Percentiles rank a stretch among this genome's conserved stretches.
phyloP scores from a whole-genome alignment of 768 basidiomycete species.

The Hemileccinum rubropunctum region DNA sequence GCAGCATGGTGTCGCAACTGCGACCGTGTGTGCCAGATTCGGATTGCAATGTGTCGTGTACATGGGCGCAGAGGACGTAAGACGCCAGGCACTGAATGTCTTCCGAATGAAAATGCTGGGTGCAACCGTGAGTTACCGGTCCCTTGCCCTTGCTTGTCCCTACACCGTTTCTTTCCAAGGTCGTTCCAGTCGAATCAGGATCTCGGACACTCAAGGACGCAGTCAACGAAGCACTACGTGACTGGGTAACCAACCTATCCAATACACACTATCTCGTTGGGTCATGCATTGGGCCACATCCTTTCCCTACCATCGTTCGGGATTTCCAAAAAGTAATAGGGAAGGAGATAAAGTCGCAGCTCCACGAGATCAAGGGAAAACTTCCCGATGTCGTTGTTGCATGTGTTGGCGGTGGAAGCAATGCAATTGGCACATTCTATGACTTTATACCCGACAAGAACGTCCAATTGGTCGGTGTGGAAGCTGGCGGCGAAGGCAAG shows the following conservation, averaged over 20 bases:
- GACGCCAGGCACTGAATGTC: slow-evolving; percentile 94
- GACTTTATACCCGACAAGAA: slow-evolving; percentile 89
- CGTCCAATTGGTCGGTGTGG: slow-evolving; percentile 89
- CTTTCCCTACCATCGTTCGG: slow-evolving; percentile 98
- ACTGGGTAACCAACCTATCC: slow-evolving; percentile 96
- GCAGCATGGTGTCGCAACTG: slow-evolving; percentile 98
- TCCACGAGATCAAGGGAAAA: slow-evolving; percentile 70
- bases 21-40: slow-evolving; percentile 96
- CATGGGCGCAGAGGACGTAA: slow-evolving; percentile 98
- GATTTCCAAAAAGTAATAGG: slow-evolving; percentile 98
- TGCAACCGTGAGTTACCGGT: slow-evolving; percentile 56
- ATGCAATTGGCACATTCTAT: slow-evolving; percentile 97
- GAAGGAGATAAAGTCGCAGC: slow-evolving; percentile 88
- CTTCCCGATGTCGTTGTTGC: slow-evolving; percentile 94
- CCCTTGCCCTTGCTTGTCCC: background rate
- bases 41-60: slow-evolving; percentile 94
- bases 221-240: slow-evolving; percentile 96
- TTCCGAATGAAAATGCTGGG: slow-evolving; percentile 99
- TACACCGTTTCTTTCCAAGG: slow-evolving; percentile 44
- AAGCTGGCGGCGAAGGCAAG: slow-evolving; percentile 96
- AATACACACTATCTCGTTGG: slow-evolving; percentile 97
- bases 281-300: slow-evolving; percentile 96
- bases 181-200: slow-evolving; percentile 90
- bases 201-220: slow-evolving; percentile 97
- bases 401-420: slow-evolving; percentile 96